phyloP scores from a whole-genome alignment of 495 filamentous ascomycete species.

The Amphirosellinia nigrospora region DNA sequence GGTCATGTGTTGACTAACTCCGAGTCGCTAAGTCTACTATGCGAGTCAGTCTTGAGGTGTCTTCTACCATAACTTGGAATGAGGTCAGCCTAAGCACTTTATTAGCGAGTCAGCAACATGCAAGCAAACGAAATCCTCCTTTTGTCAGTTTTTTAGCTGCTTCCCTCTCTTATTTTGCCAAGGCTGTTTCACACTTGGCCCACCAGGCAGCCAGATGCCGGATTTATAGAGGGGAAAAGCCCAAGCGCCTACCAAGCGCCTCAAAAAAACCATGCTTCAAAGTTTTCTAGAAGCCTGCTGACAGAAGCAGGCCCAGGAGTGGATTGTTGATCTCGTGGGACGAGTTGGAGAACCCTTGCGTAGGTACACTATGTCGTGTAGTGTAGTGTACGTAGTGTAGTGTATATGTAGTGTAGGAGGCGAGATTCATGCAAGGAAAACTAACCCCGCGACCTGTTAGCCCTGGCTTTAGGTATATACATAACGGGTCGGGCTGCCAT shows the following conservation, averaged over 20 bases:
- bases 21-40: conserved; percentile 1
- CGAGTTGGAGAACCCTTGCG: conserved; percentile 1
- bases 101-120: conserved; percentile 12
- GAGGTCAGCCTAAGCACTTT: not conserved
- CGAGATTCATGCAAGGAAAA: conserved; percentile 21
- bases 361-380: not conserved
- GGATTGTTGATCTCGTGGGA: not conserved
- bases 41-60: conserved; percentile 11
- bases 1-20: not conserved
- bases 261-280: not conserved
- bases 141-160: not conserved
- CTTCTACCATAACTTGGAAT: conserved; percentile 2
- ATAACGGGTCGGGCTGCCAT: conserved; percentile 11
- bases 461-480: conserved; percentile 4
- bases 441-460: not conserved
- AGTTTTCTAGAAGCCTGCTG: conserved; percentile 18
- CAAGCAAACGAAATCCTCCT: not conserved
- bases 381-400: not conserved
- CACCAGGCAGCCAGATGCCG: conserved; percentile 11
- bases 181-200: conserved; percentile 8
- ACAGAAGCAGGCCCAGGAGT: not conserved
- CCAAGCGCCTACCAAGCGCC: conserved; percentile 15
- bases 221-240: not conserved
- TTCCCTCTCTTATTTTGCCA: not conserved
- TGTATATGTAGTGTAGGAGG: not conserved